Conservation (phyloP, 108 stramenopile species). For the Cyclostephanos invisitatus region DNA sequence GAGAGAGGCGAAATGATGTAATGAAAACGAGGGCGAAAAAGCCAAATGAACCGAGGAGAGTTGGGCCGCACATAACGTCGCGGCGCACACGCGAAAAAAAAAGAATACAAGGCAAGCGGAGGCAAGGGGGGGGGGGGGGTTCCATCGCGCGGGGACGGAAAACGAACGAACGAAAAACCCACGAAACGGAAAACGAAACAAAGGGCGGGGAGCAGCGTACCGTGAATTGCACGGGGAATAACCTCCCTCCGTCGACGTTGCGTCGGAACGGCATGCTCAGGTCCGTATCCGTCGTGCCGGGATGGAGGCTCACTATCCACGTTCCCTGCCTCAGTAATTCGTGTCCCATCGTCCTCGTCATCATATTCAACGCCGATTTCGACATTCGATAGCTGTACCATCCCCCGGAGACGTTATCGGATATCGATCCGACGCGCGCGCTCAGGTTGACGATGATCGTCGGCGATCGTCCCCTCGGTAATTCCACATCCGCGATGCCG, state of each 20-base stretch:
- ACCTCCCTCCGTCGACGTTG: slow-evolving; percentile 74
- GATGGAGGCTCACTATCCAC: slow-evolving; percentile 82
- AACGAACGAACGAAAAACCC: not conserved
- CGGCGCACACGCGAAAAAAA: not conserved
- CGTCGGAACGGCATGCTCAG: slow-evolving; percentile 88
- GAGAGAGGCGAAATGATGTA: not conserved
- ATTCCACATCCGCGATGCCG: slow-evolving; percentile 1
- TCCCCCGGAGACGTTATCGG: slow-evolving; percentile 89
- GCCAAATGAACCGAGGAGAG: too few species aligned
- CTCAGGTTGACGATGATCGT: slow-evolving; percentile 81
- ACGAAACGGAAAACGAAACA: too few species aligned
- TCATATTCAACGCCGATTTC: slow-evolving; percentile 90
- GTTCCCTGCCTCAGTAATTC: slow-evolving; percentile 77
- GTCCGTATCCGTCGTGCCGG: slow-evolving; percentile 93
- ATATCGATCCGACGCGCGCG: slow-evolving; percentile 91
- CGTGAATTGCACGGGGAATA: slow-evolving; percentile 69
- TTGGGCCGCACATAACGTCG: too few species aligned
- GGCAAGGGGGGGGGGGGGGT: not conserved
- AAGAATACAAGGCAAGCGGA: not conserved
- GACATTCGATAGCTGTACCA: slow-evolving; percentile 93
- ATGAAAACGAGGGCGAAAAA: not conserved
- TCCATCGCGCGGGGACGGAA: not conserved
- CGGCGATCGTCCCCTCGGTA: slow-evolving; percentile 30
- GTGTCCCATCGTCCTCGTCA: slow-evolving; percentile 74
- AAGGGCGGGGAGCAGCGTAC: too few species aligned